A percentile compares a stretch with the other conserved stretches of the same genome.
Evolutionary conservation across 2,329 filamentous ascomycete species (phyloP).

Genomic region (Xylariomycetidae sp.): DNA sequence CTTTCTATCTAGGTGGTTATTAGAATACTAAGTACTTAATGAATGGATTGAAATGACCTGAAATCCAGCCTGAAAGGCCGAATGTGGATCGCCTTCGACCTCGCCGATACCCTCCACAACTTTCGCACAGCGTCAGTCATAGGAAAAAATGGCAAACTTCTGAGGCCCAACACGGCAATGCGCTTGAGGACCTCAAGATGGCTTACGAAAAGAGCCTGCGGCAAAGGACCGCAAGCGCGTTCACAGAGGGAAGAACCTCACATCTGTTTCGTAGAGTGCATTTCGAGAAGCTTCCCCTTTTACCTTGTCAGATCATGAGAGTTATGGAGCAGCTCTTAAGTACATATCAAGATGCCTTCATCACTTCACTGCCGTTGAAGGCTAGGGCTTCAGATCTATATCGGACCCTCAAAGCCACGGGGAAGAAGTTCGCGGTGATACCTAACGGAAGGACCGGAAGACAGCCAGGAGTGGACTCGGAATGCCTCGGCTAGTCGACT

Average conservation of each 20-base stretch:
- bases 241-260: background rate
- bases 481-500: background rate
- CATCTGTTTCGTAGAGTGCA: background rate
- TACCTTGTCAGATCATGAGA: background rate
- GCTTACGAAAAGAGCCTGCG: background rate
- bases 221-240: background rate
- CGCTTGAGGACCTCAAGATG: background rate
- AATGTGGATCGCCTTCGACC: background rate
- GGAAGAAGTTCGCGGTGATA: slow-evolving; percentile 2
- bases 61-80: background rate
- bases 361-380: background rate
- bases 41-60: no score
- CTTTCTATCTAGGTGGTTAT: no score
- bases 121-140: background rate
- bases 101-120: background rate
- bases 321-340: background rate
- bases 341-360: background rate
- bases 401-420: background rate
- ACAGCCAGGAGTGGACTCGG: background rate
- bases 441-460: slow-evolving; percentile 1
- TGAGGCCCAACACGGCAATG: background rate
- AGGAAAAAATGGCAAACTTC: background rate
- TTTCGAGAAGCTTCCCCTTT: background rate
- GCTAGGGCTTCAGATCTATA: background rate
- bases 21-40: no score